phyloP scores from a whole-genome alignment of 306 rosid genomes.

The Psophocarpus tetragonolobus region DNA sequence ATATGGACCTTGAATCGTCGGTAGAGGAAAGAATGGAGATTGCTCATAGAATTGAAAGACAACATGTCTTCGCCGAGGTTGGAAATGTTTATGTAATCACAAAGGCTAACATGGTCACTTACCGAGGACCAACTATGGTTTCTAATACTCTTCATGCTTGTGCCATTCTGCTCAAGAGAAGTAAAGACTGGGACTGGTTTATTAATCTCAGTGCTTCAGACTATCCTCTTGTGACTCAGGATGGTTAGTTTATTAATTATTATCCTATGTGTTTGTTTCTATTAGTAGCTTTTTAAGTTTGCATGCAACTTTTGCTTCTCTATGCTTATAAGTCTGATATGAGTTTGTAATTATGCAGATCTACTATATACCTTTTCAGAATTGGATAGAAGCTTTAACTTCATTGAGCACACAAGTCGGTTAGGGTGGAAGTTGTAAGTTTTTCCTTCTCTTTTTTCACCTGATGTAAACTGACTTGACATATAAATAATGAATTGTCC shows the following conservation, averaged over 20 bases:
- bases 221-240: slow-evolving; percentile 95
- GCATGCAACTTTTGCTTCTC: slow-evolving; percentile 17
- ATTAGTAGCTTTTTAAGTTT: background rate
- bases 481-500: background rate
- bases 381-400: slow-evolving; percentile 66
- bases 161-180: slow-evolving; percentile 84
- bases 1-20: slow-evolving; percentile 81
- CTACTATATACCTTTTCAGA: slow-evolving; percentile 63
- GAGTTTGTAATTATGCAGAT: slow-evolving; percentile 51
- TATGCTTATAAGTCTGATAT: slow-evolving; percentile 12
- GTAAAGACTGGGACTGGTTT: slow-evolving; percentile 98
- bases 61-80: slow-evolving; percentile 61
- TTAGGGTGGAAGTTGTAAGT: slow-evolving; percentile 92
- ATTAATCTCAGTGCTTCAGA: slow-evolving; percentile 98
- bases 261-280: background rate
- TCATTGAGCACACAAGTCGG: slow-evolving; percentile 91
- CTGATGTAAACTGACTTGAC: background rate
- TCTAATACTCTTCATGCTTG: slow-evolving; percentile 97
- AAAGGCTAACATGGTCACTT: slow-evolving; percentile 92
- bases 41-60: slow-evolving; percentile 64
- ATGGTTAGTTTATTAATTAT: slow-evolving; percentile 63
- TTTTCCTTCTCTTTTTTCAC: slow-evolving; percentile 9
- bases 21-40: slow-evolving; percentile 80
- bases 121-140: slow-evolving; percentile 96
- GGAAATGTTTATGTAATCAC: slow-evolving; percentile 78